Base-by-base conservation (phyloP, 495 filamentous ascomycete genomes). In the Jackrogersella minutella region DNA sequence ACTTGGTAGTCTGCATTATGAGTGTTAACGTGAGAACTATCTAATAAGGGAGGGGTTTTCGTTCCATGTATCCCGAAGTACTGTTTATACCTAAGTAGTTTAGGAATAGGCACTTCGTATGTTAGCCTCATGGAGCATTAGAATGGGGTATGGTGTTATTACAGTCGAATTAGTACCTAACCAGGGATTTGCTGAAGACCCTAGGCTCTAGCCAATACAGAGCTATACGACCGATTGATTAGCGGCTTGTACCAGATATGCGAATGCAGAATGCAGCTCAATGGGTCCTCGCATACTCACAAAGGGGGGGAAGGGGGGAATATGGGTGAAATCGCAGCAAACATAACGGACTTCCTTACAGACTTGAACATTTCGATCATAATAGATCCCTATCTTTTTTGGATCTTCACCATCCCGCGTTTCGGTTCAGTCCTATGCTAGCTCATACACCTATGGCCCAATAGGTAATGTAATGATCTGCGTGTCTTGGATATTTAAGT, bases 171-270 rank as follows among this genome's bases (percentile, higher is more conserved):
- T 17, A 40, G 17, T 40, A 44, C 24, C 33, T 5, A 33, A 51
- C 28, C 60, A 52, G 50, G 60, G 66, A 61, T 68, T 59, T 30
- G 39, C 31, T 33, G 34, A 39, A 55, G 46, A 55, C 57, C 66
- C 61, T 50, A 55, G 46, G 51, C 57, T 61, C 61, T 50, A 53
- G 66, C 37, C 22, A 52, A 53, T 51, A 49, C 34, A 54, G 43
- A 69, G 44, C 49, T 64, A 62, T 60, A 61, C 60, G 49, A 59
- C 52, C 59, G 53, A 69, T 69, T 69, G 60, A 69, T 60, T 58
- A 57, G 56, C 47, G 16, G 44, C 57, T 57, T 16, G 56, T 30
- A 61, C 57, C 56, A 62, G 66, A 69, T 61, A 60, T 69, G 54
- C 61, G 61, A 61, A 65, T 65, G 61, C 66, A 62, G 57, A 58